Conservation (phyloP, 176 grass and related monocot species). For the Otatea glauca region DNA sequence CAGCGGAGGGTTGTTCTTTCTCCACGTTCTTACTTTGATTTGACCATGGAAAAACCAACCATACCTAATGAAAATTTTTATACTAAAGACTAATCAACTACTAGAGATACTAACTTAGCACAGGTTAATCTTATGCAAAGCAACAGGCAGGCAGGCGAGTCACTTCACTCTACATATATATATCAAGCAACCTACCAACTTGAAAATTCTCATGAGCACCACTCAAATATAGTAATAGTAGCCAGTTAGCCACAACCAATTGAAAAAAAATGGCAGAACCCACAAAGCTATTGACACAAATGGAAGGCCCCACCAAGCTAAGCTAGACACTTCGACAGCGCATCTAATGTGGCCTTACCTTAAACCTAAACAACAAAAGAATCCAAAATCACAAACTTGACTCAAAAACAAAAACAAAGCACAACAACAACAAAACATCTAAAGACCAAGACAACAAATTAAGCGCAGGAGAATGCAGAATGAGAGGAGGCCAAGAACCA, state of each 20-base stretch:
- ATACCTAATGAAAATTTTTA: background rate
- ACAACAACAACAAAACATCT: slow-evolving; percentile 19
- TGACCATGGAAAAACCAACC: slow-evolving; percentile 26
- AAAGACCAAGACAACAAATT: background rate
- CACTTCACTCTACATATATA: slow-evolving; percentile 44
- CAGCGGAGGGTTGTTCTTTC: background rate
- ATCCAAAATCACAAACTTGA: background rate
- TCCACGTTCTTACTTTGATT: background rate
- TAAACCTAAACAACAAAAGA: background rate
- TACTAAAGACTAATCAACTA: slow-evolving; percentile 30
- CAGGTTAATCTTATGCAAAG: slow-evolving; percentile 58
- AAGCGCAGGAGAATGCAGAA: slow-evolving; percentile 8
- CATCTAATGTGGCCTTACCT: slow-evolving; percentile 24
- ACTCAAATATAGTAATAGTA: slow-evolving; percentile 23
- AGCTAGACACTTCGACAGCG: background rate
- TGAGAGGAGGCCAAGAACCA: background rate
- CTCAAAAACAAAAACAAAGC: background rate
- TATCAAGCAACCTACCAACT: slow-evolving; percentile 43
- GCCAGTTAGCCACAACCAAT: background rate
- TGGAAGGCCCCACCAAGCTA: slow-evolving; percentile 9
- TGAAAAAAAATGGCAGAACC: background rate
- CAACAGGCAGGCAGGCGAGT: slow-evolving; percentile 28
- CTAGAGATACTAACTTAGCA: slow-evolving; percentile 31
- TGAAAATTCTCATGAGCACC: slow-evolving; percentile 34
- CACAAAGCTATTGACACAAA: background rate